Evolutionary conservation across 805 yeast species (phyloP).

Genomic region (Starmerella apicola): DNA sequence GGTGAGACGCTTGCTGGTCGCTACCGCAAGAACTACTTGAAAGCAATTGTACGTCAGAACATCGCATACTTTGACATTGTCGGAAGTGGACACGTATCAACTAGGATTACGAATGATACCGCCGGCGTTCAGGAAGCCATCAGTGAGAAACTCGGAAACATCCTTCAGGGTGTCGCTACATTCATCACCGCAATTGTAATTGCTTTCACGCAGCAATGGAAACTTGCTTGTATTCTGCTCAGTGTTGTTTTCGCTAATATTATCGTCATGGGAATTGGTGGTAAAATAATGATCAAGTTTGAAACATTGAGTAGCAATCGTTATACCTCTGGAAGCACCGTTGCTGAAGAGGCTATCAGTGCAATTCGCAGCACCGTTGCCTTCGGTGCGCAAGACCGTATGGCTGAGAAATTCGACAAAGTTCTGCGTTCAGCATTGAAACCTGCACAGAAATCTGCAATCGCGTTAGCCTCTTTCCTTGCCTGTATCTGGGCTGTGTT

Average conservation of each 20-base stretch:
- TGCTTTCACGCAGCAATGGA: conserved; percentile 29
- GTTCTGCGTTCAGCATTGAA: conserved; percentile 22
- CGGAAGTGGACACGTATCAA: conserved; percentile 34
- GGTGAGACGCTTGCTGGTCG: conserved; percentile 34
- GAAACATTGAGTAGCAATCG: conserved; percentile 18
- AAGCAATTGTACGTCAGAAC: conserved; percentile 31
- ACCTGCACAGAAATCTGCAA: conserved; percentile 22
- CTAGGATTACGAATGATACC: conserved; percentile 33
- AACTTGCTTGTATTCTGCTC: conserved; percentile 28
- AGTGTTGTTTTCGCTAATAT: conserved; percentile 27
- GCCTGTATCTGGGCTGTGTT: conserved; percentile 30
- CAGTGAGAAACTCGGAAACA: conserved; percentile 32
- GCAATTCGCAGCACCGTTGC: conserved; percentile 33
- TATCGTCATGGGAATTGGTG: conserved; percentile 24
- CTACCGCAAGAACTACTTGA: conserved; percentile 29
- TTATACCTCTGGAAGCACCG: conserved; percentile 27
- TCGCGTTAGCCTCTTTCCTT: conserved; percentile 27
- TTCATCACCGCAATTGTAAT: conserved; percentile 31
- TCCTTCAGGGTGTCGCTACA: conserved; percentile 30
- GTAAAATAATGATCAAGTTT: conserved; percentile 25
- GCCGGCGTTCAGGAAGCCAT: conserved; percentile 33
- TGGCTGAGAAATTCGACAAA: conserved; percentile 26
- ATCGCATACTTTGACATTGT: conserved; percentile 33
- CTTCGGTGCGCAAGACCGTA: conserved; percentile 31
- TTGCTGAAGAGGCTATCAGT: conserved; percentile 34